These are phyloP conservation scores for Bipolaris zeicola DNA, from an alignment of 2,329 filamentous ascomycete genomes.

Conservation along the genomic window DNA sequence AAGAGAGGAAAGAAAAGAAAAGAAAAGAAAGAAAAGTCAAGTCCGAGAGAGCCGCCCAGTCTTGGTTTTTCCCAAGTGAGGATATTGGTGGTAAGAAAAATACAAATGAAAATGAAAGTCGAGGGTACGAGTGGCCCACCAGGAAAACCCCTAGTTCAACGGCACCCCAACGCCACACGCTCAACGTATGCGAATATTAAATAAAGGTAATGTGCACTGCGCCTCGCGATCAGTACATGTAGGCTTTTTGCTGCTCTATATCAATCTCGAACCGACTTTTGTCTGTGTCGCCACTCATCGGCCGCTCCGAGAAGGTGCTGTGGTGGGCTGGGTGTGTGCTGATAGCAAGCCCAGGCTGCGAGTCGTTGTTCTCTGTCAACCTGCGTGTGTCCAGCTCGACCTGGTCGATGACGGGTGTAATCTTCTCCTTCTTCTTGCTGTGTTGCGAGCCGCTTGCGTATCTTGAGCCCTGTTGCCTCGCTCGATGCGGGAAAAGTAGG, in stretches of 20 bases:
- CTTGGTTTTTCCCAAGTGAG: conserved; percentile 14
- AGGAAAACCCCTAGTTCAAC: conserved; percentile 24
- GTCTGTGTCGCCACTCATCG: conserved; percentile 44
- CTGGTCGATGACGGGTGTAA: conserved; percentile 39
- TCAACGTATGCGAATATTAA: conserved; percentile 25
- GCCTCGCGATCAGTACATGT: conserved; percentile 40
- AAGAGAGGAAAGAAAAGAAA: background rate
- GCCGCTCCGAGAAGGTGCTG: conserved; percentile 29
- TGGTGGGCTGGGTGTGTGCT: conserved; percentile 19
- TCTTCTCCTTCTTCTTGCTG: conserved; percentile 41
- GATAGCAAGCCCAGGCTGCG: conserved; percentile 29
- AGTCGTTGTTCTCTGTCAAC: conserved; percentile 35
- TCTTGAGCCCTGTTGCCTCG: conserved; percentile 36
- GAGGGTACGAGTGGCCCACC: conserved; percentile 12
- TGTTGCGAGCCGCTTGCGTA: conserved; percentile 40
- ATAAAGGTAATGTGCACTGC: conserved; percentile 17
- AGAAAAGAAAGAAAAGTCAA: conserved; percentile 15
- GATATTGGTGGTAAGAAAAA: conserved; percentile 16
- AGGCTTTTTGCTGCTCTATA: conserved; percentile 45
- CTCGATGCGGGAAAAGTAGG: conserved; percentile 44
- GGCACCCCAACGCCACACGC: conserved; percentile 16
- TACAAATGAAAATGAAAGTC: conserved; percentile 16
- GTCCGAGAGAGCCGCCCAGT: conserved; percentile 18
- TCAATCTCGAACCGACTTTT: conserved; percentile 43
- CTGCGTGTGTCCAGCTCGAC: conserved; percentile 44